Base-by-base conservation (phyloP, 1,284 basidiomycete genomes). In the Fomitopsis palustris region DNA sequence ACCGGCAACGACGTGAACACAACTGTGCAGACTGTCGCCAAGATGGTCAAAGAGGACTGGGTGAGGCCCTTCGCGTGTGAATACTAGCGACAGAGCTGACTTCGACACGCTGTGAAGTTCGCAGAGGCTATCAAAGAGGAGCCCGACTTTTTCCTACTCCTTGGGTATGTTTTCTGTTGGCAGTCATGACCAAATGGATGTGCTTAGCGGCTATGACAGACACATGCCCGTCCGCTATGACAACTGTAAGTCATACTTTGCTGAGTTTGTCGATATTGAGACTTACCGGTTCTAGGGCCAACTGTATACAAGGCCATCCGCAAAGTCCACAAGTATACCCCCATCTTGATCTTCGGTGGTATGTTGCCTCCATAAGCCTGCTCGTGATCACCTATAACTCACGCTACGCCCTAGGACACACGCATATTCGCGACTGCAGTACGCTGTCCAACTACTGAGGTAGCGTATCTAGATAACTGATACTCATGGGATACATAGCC, bases 281-380 rank as follows among this genome's bases (percentile, higher is more conserved):
- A 35, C 49, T 35, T 7, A 52, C 9, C 31, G 67, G 67, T 55
- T 10, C 64, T 62, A 90, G 86, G 82, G 85, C 83, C 87, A 1
- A 62, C 81, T 14, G 85, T 95, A 0, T 90, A 89, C 71, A 76
- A 90, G 56, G 89, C 89, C 7, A 79, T 95, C 55, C 85, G 92
- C 17, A 77, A 79, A 2, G 78, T 87, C 0, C 93, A 95, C 70
- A 82, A 88, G 0, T 69, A 73, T 7, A 90, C 88, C 0, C 93
- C 93, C 0, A 88, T 95, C 55, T 69, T 92, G 55, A 88, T 95
- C 62, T 84, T 95, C 54, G 93, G 93, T 67, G 88, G 84, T 79
- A 62, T 49, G 31, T 38, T 12, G 55, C 27, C 35, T n/a, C 16
- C 6, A 10, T 7, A 38, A 7, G 6, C 25, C 33, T 5, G 8